Evolutionary conservation across 208 protist species (phyloP).

Genomic region (Trypanosoma conorhini): DNA sequence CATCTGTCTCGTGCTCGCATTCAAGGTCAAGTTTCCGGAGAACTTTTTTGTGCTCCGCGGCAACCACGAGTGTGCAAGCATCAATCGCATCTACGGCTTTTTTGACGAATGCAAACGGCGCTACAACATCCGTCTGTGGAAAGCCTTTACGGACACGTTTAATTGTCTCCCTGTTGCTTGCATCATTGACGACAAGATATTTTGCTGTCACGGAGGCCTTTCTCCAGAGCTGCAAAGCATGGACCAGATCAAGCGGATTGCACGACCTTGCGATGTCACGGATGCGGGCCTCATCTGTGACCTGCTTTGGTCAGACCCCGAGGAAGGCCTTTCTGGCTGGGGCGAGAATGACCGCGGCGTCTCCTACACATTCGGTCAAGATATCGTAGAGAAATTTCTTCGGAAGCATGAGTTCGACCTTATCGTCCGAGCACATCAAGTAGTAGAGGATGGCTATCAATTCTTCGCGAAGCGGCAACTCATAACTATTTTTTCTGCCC

Average conservation of each 20-base stretch:
- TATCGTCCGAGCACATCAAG: slow-evolving; percentile 98
- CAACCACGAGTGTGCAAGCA: slow-evolving; percentile 99
- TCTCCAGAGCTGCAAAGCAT: slow-evolving; percentile 96
- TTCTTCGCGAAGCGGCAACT: slow-evolving; percentile 96
- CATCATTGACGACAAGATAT: slow-evolving; percentile 99
- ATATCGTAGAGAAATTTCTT: slow-evolving; percentile 96
- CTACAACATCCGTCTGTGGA: slow-evolving; percentile 99
- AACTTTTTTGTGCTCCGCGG: slow-evolving; percentile 99
- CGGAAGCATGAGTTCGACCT: slow-evolving; percentile 95
- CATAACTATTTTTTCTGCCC: slow-evolving; percentile 98
- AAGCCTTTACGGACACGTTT: slow-evolving; percentile 99
- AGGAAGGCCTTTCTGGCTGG: slow-evolving; percentile 92
- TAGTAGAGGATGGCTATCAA: slow-evolving; percentile 95
- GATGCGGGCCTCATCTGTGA: slow-evolving; percentile 99
- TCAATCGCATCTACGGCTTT: slow-evolving; percentile 99
- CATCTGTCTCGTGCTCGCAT: slow-evolving; percentile 97
- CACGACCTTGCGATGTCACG: slow-evolving; percentile 98
- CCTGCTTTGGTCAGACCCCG: slow-evolving; percentile 99
- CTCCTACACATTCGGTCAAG: slow-evolving; percentile 91
- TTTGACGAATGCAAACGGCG: slow-evolving; percentile 99
- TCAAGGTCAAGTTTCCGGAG: slow-evolving; percentile 99
- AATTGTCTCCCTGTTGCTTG: slow-evolving; percentile 99
- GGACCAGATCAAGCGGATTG: slow-evolving; percentile 96
- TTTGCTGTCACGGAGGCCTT: slow-evolving; percentile 99
- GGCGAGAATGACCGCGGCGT: slow-evolving; percentile 94